Evolutionary conservation across 768 basidiomycete species (phyloP).

Genomic region (Termitomyces sp.): DNA sequence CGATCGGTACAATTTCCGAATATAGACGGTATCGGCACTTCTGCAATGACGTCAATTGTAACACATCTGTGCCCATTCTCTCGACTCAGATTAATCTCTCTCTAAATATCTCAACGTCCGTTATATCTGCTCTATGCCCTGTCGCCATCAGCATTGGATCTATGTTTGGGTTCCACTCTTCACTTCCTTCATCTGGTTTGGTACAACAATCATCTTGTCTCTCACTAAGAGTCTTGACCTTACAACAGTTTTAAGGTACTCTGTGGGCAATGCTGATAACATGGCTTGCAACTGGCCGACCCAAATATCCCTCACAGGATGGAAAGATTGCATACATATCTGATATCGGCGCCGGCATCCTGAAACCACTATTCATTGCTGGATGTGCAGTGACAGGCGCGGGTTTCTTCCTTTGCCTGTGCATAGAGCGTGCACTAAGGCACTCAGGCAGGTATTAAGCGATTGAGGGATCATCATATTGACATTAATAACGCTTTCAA

Average conservation of each 20-base stretch:
- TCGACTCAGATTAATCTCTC: background rate
- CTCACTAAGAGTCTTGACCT: background rate
- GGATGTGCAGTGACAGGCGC: slow-evolving; percentile 63
- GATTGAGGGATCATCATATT: background rate
- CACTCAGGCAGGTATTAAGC: slow-evolving; percentile 54
- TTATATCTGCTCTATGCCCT: slow-evolving; percentile 20
- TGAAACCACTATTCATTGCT: slow-evolving; percentile 75
- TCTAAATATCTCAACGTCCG: background rate
- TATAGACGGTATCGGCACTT: background rate
- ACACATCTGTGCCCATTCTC: too few relatives aligned
- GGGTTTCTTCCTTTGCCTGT: slow-evolving; percentile 57
- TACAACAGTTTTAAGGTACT: slow-evolving; percentile 34
- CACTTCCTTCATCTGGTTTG: slow-evolving; percentile 64
- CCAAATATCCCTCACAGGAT: slow-evolving; percentile 53
- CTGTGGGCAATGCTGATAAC: slow-evolving; percentile 69
- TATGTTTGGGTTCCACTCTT: slow-evolving; percentile 66
- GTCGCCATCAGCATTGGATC: slow-evolving; percentile 44
- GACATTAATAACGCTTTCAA: background rate
- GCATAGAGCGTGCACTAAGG: slow-evolving; percentile 60
- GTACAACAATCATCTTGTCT: slow-evolving; percentile 27
- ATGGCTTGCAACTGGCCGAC: slow-evolving; percentile 66
- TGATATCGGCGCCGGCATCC: slow-evolving; percentile 67
- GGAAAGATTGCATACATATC: slow-evolving; percentile 71
- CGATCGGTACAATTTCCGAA: background rate
- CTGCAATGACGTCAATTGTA: background rate